These are phyloP conservation scores for Trichoderma sp. DNA, from an alignment of 2,329 filamentous ascomycete genomes.

Conservation along the genomic window DNA sequence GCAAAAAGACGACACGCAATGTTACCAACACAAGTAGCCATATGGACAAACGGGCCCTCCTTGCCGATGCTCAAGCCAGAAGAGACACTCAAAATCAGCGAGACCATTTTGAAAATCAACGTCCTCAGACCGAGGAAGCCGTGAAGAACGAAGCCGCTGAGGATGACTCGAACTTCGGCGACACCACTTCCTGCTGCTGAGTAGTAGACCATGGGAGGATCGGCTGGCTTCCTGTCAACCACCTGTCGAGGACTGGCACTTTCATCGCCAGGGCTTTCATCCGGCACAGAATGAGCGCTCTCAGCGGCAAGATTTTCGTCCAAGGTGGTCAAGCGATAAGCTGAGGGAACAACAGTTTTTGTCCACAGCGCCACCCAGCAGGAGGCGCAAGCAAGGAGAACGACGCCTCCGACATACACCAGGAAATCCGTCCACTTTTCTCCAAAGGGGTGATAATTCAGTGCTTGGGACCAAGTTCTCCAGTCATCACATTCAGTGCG, in stretches of 20 bases:
- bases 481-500: slow-evolving; percentile 60
- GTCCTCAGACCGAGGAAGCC: slow-evolving; percentile 91
- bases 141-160: slow-evolving; percentile 97
- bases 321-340: slow-evolving; percentile 81
- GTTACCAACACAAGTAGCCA: slow-evolving; percentile 92
- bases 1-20: slow-evolving; percentile 91
- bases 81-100: slow-evolving; percentile 83
- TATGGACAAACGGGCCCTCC: slow-evolving; percentile 95
- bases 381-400: slow-evolving; percentile 70
- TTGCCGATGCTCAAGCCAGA: slow-evolving; percentile 94
- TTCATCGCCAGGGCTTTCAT: slow-evolving; percentile 50
- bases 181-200: slow-evolving; percentile 95
- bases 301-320: slow-evolving; percentile 89
- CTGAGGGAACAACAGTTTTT: slow-evolving; percentile 92
- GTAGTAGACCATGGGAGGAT: slow-evolving; percentile 86
- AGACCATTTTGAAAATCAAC: slow-evolving; percentile 80
- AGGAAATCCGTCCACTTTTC: slow-evolving; percentile 72
- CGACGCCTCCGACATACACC: slow-evolving; percentile 73
- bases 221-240: slow-evolving; percentile 43
- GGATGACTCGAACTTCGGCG: slow-evolving; percentile 93
- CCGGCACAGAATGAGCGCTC: slow-evolving; percentile 42
- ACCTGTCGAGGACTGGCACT: slow-evolving; percentile 49
- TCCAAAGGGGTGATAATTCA: slow-evolving; percentile 51
- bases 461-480: slow-evolving; percentile 58
- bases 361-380: slow-evolving; percentile 84